Base-by-base conservation (phyloP, 106 monocot genomes). In the Allium fistulosum region DNA sequence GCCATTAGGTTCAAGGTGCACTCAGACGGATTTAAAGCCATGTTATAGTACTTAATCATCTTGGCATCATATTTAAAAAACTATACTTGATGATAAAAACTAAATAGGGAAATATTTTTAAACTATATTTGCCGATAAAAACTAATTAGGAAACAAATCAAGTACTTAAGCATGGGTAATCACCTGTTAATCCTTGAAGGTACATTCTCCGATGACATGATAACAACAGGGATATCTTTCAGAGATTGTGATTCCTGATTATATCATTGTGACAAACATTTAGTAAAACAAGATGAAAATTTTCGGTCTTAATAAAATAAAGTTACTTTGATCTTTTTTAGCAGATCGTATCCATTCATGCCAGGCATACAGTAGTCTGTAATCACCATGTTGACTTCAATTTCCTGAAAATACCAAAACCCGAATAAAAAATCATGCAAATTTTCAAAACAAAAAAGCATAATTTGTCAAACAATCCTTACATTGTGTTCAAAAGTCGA, bases 361-460 rank as follows among this genome's bases (percentile, higher is more conserved):
- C 85, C 95, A 69, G 94, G 94, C 94, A 94, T 92, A 68, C 91
- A 92, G 70, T 92, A 92, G 58, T 92, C 91, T 26, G 91, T 92
- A 26, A 92, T 92, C 7, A 94, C 76, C 76, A 94, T 65, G 69
- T 82, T 94, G 65, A 94, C 89, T 68, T 78, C 74, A 59, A 60
- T 59, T 63, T 74, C 74, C 74, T 74, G 74, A 48, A 74, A 67
- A 6, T 48, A 50, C 18, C 2, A 66, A 9, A 26, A 65, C 10
- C 6, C 53, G 17, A 4, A 53, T 8, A 18, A 9, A 59, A 53
- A 65, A 46, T 7, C 63, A 74, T 18, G n/a, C 70, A 70, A 70
- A 70, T 17, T 9, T 17, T 48, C 22, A 17, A 48, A 48, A 58
- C 46, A 17, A 11, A 48, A 63, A 22, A 14, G 6, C 18, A 9